Evolutionary conservation across 805 yeast species (phyloP).

Genomic region (Grigorovia transvaalensis): DNA sequence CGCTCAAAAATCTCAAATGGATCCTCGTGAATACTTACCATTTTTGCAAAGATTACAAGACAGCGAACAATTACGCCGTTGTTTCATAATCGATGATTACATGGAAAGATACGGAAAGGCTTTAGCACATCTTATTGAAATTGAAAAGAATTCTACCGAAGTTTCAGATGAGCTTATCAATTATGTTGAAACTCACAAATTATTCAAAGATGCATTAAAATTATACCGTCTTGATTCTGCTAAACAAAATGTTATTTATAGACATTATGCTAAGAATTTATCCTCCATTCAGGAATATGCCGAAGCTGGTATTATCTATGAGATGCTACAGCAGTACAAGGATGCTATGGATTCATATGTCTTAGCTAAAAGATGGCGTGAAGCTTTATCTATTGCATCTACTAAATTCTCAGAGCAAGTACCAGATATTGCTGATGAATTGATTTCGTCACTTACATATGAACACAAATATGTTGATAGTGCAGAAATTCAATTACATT

Average conservation of each 20-base stretch:
- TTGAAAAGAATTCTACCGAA: conserved; percentile 27
- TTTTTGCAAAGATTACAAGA: conserved; percentile 72
- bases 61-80: conserved; percentile 54
- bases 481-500: conserved; percentile 60
- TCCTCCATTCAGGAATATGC: conserved; percentile 43
- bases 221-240: conserved; percentile 47
- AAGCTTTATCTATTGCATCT: conserved; percentile 58
- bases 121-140: conserved; percentile 47
- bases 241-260: conserved; percentile 46
- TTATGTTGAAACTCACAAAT: conserved; percentile 57
- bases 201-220: conserved; percentile 59
- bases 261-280: conserved; percentile 52
- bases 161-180: conserved; percentile 50
- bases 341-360: conserved; percentile 64
- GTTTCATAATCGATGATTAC: conserved; percentile 70
- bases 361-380: conserved; percentile 70
- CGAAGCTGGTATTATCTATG: conserved; percentile 78
- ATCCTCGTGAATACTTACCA: conserved; percentile 93
- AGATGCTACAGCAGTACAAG: conserved; percentile 45
- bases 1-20: conserved; percentile 96
- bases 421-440: conserved; percentile 42
- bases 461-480: conserved; percentile 71
- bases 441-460: conserved; percentile 51
- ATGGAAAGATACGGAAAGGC: conserved; percentile 64
- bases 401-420: conserved; percentile 32